Conservation (phyloP, 495 filamentous ascomycete genomes). For the Neurospora africana region DNA sequence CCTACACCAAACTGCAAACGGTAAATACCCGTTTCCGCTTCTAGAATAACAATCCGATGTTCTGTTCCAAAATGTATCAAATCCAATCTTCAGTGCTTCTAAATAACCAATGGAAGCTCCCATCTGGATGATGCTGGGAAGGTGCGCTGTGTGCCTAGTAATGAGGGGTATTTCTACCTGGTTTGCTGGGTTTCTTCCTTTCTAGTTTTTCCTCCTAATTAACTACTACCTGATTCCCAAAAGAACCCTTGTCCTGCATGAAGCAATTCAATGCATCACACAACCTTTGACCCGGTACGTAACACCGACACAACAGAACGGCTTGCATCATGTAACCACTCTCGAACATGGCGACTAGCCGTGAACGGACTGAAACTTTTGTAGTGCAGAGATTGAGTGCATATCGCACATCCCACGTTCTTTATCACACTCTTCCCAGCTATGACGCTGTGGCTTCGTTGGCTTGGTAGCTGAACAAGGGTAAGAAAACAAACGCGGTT, state of each 20-base stretch:
- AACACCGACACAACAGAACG: neutral
- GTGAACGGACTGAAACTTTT: neutral
- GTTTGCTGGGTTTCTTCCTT: too few species aligned
- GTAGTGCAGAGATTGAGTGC: neutral
- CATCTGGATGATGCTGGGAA: too few species aligned
- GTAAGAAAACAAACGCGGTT: neutral
- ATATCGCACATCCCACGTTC: neutral
- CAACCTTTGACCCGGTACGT: neutral
- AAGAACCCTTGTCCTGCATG: too few species aligned
- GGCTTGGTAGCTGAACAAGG: neutral
- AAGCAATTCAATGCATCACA: too few species aligned
- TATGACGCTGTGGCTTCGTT: neutral
- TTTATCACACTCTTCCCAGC: neutral
- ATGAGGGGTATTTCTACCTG: too few species aligned
- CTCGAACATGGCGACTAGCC: neutral
- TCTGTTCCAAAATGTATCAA: too few species aligned
- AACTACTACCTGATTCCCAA: too few species aligned
- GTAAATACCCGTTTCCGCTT: neutral
- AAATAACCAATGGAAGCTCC: too few species aligned
- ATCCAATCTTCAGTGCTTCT: too few species aligned
- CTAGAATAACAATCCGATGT: too few species aligned
- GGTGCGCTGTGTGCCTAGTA: too few species aligned
- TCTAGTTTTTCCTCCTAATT: too few species aligned
- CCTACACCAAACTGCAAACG: neutral
- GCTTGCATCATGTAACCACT: neutral